phyloP scores from a whole-genome alignment of 1,284 basidiomycete genomes.

The Stygiomarasmius scandens region DNA sequence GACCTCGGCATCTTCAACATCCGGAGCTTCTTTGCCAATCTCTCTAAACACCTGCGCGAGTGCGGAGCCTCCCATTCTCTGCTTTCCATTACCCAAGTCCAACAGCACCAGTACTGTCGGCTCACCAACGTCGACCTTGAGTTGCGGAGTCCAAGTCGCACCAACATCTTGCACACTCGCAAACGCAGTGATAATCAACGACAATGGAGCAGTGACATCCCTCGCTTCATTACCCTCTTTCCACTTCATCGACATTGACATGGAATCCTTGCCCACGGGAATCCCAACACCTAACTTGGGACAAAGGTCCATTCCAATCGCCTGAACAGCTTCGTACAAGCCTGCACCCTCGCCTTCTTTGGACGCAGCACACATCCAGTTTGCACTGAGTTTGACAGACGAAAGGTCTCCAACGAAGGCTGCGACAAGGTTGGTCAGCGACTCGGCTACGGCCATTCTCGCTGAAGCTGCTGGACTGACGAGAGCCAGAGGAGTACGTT shows the following conservation, averaged over 20 bases:
- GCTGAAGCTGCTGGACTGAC: constrained; percentile 89
- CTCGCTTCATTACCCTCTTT: constrained; percentile 63
- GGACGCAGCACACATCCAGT: constrained; percentile 98
- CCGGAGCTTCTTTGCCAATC: constrained; percentile 86
- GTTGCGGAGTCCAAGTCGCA: constrained; percentile 91
- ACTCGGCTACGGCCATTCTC: constrained; percentile 94
- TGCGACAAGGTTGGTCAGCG: constrained; percentile 90
- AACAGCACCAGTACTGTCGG: constrained; percentile 84
- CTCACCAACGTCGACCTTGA: constrained; percentile 67
- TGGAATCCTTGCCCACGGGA: constrained; percentile 98
- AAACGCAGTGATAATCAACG: constrained; percentile 94
- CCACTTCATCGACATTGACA: constrained; percentile 99
- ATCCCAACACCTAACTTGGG: constrained; percentile 94
- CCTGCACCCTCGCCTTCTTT: constrained; percentile 90
- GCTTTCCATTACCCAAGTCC: constrained; percentile 85
- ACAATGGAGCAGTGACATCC: constrained; percentile 90
- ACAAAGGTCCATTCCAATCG: constrained; percentile 93
- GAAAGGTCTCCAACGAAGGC: constrained; percentile 74
- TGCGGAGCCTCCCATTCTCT: constrained; percentile 92
- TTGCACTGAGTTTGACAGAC: constrained; percentile 92
- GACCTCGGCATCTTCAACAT: constrained; percentile 79
- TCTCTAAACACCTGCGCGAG: constrained; percentile 95
- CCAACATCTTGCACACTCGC: constrained; percentile 82
- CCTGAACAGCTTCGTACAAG: constrained; percentile 91
- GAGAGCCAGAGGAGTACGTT: constrained; percentile 92